Evolutionary conservation across 129 eudicot species (phyloP).

Genomic region (Daucus carota): DNA sequence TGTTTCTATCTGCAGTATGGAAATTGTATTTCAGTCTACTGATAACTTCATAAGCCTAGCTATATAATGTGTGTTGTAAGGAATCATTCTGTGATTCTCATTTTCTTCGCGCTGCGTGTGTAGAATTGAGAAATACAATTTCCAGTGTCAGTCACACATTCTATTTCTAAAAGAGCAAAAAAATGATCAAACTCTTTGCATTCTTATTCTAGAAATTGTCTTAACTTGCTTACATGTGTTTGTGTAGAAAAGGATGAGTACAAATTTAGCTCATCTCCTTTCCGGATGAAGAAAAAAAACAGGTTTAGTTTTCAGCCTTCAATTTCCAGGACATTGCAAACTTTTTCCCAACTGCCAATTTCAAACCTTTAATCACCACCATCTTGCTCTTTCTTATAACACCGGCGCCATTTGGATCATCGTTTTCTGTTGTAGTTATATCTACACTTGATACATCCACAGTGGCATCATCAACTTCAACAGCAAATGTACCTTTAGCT

Average conservation of each 20-base stretch:
- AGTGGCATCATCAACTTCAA: constrained; percentile 51
- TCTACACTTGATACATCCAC: constrained; percentile 38
- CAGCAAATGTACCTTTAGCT: constrained; percentile 18
- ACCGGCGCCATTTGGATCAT: constrained; percentile 20
- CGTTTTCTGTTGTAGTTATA: constrained; percentile 27
- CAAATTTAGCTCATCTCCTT: constrained; percentile 20
- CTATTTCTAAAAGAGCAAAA: background rate
- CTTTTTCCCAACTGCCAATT: constrained; percentile 62
- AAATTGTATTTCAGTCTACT: background rate
- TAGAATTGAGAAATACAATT: too few species aligned
- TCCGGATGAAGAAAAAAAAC: background rate
- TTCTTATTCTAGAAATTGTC: background rate
- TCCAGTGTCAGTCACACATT: background rate
- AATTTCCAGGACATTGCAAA: constrained; percentile 68
- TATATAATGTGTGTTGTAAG: too few species aligned
- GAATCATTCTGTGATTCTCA: too few species aligned
- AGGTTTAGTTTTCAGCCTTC: constrained; percentile 22
- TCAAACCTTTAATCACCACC: constrained; percentile 76
- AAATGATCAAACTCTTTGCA: background rate
- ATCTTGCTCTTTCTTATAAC: constrained; percentile 40
- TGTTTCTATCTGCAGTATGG: background rate
- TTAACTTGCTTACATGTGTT: background rate
- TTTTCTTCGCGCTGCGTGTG: too few species aligned
- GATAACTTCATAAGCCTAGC: background rate
- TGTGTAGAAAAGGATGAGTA: constrained; percentile 21